phyloP scores from a whole-genome alignment of 2,329 filamentous ascomycete genomes.

The Hypoxylon sp. region DNA sequence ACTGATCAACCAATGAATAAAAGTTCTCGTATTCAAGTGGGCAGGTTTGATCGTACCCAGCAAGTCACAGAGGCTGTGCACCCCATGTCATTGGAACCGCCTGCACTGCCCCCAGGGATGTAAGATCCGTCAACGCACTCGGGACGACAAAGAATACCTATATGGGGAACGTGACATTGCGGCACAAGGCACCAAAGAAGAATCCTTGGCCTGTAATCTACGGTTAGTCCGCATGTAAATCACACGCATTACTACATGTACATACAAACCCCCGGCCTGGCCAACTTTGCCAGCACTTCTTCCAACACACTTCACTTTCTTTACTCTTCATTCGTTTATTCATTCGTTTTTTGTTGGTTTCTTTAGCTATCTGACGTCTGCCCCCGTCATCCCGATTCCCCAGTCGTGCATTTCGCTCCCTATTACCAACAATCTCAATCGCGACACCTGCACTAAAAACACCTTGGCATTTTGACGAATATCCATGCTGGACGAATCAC shows the following conservation, averaged over 20 bases:
- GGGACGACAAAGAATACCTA: constrained; percentile 7
- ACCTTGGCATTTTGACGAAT: constrained; percentile 6
- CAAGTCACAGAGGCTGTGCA: constrained; percentile 33
- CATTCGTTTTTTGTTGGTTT: constrained; percentile 24
- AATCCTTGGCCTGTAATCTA: constrained; percentile 19
- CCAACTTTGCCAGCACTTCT: constrained; percentile 20
- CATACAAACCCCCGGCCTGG: constrained; percentile 9
- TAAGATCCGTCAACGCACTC: constrained; percentile 8
- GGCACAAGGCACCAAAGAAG: constrained; percentile 19
- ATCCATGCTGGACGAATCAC: constrained; percentile 3
- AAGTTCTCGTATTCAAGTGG: constrained; percentile 32
- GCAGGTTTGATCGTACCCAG: constrained; percentile 25
- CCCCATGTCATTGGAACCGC: constrained; percentile 21
- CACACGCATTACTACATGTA: constrained; percentile 15
- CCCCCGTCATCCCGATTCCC: constrained; percentile 4
- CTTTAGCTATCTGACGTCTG: constrained; percentile 1
- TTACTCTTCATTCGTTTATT: constrained; percentile 27
- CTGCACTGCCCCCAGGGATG: constrained; percentile 33
- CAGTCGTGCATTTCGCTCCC: constrained; percentile 39
- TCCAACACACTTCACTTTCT: constrained; percentile 23
- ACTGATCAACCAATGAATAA: constrained; percentile 7
- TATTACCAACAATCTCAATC: constrained; percentile 18
- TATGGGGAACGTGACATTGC: constrained; percentile 12
- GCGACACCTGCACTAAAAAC: constrained; percentile 6
- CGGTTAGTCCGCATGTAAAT: constrained; percentile 10